Base-by-base conservation (phyloP, 192 early-diverging fungal genomes). In the Coemansia sp. region DNA sequence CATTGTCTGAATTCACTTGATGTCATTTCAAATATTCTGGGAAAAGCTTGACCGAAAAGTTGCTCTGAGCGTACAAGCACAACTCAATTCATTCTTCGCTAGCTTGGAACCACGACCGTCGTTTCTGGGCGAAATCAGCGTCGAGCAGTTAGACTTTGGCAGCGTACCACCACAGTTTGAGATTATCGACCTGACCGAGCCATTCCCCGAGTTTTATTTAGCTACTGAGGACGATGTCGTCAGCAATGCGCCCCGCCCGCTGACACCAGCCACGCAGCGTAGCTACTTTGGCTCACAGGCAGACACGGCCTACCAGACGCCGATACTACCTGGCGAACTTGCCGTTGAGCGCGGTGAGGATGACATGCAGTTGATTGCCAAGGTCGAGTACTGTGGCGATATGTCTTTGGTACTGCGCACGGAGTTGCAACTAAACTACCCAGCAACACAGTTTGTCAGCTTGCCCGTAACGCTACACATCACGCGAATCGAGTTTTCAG, bases 11-110 rank as follows among this genome's bases (percentile, higher is more conserved):
- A 35, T 57, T n/a, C 33, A 16, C 17, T 19, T 9, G 61, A 92
- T 92, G 90, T 92, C 90, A 5, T 85, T 92, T 78, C 84, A 84
- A 27, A 87, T 92, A 34, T 79, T 84, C 65, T 92, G 90, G 90
- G 84, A 85, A 37, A 89, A 88, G 62, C 85, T 92, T 17, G 89
- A 90, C 71, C 77, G 79, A 17, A 67, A 67, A 14, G 81, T 92
- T 6, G 89, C 89, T 14, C 84, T 80, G 24, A 85, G 85, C 56
- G 87, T 90, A 24, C 88, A 88, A 70, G 70, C 84, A 33, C 85
- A 89, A 70, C 85, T 92, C 57, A 90, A 92, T 63, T 61, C 68
- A 19, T 87, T 88, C 57, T 91, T 92, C 63, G 77, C 82, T 45
- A 78, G 68, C 9, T 79, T 90, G 34, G 70, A 80, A 17, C 89